A percentile compares a stretch with the other conserved stretches of the same genome.
Evolutionary conservation across 306 rosid species (phyloP).

Genomic region (Fagus crenata): DNA sequence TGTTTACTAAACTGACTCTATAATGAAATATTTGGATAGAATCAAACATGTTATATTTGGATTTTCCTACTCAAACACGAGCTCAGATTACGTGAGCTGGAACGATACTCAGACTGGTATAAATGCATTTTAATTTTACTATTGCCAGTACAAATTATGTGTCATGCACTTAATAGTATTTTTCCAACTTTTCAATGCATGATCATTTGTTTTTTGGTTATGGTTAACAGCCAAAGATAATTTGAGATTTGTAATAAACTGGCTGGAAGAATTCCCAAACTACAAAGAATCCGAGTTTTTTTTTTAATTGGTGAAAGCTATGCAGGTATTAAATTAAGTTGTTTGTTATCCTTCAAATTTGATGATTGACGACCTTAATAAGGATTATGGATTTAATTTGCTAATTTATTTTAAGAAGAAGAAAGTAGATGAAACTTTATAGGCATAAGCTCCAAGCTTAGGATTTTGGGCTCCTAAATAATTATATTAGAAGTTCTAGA

Average conservation of each 20-base stretch:
- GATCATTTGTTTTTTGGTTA: not conserved
- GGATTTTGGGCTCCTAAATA: too few species aligned
- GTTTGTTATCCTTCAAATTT: too few species aligned
- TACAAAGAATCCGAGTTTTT: not conserved
- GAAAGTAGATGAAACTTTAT: too few species aligned
- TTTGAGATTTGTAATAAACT: not conserved
- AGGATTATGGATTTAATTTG: too few species aligned
- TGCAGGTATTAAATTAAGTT: not conserved
- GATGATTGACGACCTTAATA: too few species aligned
- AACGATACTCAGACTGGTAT: not conserved
- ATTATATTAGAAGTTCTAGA: too few species aligned
- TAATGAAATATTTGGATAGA: slow-evolving; percentile 1
- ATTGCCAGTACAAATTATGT: not conserved
- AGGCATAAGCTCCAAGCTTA: too few species aligned
- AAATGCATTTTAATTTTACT: not conserved
- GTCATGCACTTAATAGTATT: not conserved
- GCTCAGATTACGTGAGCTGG: not conserved
- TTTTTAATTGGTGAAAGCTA: slow-evolving; percentile 1
- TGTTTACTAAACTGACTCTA: not conserved
- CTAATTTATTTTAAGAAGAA: too few species aligned
- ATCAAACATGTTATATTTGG: slow-evolving; percentile 6
- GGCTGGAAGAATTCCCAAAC: slow-evolving; percentile 5
- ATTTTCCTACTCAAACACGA: not conserved
- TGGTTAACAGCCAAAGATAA: not conserved
- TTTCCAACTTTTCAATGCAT: not conserved